Percentiles rank a stretch among this genome's conserved stretches.
These are phyloP conservation scores for Nelumbo lutea DNA, from an alignment of 164 flowering plant genomes.

Conservation along the genomic window DNA sequence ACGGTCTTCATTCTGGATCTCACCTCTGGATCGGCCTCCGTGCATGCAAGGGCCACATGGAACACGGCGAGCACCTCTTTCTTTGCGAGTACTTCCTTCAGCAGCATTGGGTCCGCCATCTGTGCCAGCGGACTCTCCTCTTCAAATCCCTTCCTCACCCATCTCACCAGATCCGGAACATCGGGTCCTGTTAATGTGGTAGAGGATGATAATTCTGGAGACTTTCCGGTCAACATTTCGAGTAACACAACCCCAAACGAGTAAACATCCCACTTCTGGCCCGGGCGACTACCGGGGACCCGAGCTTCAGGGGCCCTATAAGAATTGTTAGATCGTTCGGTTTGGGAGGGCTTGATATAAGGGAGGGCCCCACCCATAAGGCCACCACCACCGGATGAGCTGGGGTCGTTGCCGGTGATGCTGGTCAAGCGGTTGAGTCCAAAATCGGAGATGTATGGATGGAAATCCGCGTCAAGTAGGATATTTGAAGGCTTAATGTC, in stretches of 20 bases:
- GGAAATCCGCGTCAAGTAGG: constrained; percentile 69
- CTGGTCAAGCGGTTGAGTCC: constrained; percentile 68
- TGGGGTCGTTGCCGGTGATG: constrained; percentile 53
- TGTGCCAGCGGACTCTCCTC: constrained; percentile 67
- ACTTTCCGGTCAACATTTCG: constrained; percentile 74
- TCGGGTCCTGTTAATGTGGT: constrained; percentile 39
- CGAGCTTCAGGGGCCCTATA: constrained; percentile 81
- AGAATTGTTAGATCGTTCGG: constrained; percentile 41
- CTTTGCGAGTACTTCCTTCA: constrained; percentile 70
- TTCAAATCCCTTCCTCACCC: constrained; percentile 81
- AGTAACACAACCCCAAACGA: constrained; percentile 84
- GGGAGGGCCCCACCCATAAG: constrained; percentile 76
- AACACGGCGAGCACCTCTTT: constrained; percentile 76
- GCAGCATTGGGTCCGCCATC: constrained; percentile 70
- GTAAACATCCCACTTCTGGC: constrained; percentile 90
- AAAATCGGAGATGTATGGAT: constrained; percentile 72
- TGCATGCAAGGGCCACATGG: constrained; percentile 76
- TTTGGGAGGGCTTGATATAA: constrained; percentile 35
- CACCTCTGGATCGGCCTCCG: constrained; percentile 79
- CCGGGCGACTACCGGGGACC: constrained; percentile 38
- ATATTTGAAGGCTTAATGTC: constrained; percentile 90
- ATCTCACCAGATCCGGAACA: constrained; percentile 60
- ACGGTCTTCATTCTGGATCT: constrained; percentile 87
- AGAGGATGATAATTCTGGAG: constrained; percentile 57
- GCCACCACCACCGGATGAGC: constrained; percentile 57